These are phyloP conservation scores for Gracilariopsis chorda DNA, from an alignment of 23 red algal species.

Conservation along the genomic window DNA sequence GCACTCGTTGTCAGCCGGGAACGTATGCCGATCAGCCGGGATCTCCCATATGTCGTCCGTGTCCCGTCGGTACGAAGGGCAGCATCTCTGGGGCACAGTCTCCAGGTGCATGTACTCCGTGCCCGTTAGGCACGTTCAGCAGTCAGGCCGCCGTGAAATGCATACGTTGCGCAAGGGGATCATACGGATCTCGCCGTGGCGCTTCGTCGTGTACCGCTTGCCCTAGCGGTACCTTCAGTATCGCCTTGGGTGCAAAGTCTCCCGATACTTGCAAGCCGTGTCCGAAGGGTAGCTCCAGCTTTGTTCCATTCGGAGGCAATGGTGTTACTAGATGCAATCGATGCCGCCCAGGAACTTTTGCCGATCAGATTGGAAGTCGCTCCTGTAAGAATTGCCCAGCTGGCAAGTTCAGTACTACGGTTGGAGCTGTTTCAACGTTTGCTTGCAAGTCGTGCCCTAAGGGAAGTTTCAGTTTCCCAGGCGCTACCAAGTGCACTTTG, in stretches of 20 bases:
- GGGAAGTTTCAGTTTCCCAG: conserved; percentile 1
- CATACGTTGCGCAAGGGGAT: conserved; percentile 1
- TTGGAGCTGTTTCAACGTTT: background rate
- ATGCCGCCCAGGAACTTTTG: conserved; percentile 6
- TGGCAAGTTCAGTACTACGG: conserved; percentile 8
- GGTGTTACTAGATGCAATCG: background rate
- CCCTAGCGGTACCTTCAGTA: conserved; percentile 41
- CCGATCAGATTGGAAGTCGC: conserved; percentile 17
- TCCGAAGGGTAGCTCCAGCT: conserved; percentile 1
- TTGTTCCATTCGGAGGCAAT: background rate
- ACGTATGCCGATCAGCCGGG: conserved; percentile 27
- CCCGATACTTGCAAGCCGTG: conserved; percentile 28
- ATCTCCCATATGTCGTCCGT: background rate
- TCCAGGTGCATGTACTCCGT: background rate
- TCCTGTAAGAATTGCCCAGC: conserved; percentile 31
- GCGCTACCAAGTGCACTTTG: background rate
- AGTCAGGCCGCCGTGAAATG: background rate
- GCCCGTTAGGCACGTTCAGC: conserved; percentile 42
- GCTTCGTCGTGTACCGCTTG: conserved; percentile 20
- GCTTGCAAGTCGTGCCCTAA: conserved; percentile 31
- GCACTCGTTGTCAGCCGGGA: conserved; percentile 4
- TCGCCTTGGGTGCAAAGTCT: background rate
- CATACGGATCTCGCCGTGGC: background rate
- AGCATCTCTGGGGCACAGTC: background rate
- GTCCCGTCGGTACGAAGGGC: conserved; percentile 27